These are phyloP conservation scores for Mercurialis annua DNA, from an alignment of 345 rosid genomes.

Conservation along the genomic window DNA sequence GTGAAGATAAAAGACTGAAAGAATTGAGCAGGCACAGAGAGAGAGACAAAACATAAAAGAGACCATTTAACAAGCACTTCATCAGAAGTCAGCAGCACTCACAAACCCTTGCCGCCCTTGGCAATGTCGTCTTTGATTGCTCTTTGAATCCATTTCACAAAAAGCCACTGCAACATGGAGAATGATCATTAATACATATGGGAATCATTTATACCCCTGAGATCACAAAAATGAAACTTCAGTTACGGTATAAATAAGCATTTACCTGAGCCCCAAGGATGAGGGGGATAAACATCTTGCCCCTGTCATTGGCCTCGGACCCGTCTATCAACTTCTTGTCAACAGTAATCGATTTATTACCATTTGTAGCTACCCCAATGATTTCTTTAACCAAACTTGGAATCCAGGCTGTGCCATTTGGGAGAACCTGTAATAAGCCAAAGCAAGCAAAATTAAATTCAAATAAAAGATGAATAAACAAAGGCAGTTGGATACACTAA, in stretches of 20 bases:
- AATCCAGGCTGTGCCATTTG: conserved; percentile 69
- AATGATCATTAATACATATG: neutral
- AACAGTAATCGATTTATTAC: conserved; percentile 46
- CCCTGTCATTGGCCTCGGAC: conserved; percentile 59
- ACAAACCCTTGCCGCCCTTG: conserved; percentile 38
- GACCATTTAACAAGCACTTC: conserved; percentile 1
- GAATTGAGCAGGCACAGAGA: neutral
- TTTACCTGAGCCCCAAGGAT: conserved; percentile 61
- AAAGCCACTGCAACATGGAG: conserved; percentile 47
- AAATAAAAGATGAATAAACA: conserved; percentile 8
- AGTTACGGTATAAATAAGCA: neutral
- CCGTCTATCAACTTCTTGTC: conserved; percentile 75
- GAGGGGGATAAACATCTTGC: conserved; percentile 60
- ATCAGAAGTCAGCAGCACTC: conserved; percentile 21
- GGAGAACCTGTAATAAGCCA: conserved; percentile 47
- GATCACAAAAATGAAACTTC: conserved; percentile 6
- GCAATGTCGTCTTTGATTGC: conserved; percentile 56
- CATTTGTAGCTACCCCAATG: conserved; percentile 57
- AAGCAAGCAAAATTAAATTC: neutral
- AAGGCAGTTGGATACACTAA: neutral
- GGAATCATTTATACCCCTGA: neutral
- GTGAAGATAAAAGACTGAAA: neutral
- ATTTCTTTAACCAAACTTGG: conserved; percentile 61
- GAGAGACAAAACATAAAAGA: neutral
- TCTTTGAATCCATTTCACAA: conserved; percentile 55